Percentiles rank a stretch among this genome's conserved stretches.
These are phyloP conservation scores for Vigna mungo DNA, from an alignment of 306 rosid genomes.

Conservation along the genomic window DNA sequence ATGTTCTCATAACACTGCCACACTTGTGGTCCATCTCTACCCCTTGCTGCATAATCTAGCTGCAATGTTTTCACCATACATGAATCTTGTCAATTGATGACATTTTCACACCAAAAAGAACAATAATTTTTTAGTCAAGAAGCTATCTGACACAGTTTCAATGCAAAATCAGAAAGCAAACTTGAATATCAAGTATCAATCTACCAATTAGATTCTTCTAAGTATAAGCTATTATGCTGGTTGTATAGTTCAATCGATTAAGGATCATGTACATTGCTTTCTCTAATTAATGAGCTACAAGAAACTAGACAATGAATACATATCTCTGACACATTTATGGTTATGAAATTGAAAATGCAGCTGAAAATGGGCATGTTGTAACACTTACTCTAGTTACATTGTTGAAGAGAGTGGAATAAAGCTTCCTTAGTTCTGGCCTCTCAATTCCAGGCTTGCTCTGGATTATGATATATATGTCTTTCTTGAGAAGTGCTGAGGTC, in stretches of 20 bases:
- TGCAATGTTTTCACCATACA: slow-evolving; percentile 49
- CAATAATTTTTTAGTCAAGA: background rate
- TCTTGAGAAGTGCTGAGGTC: slow-evolving; percentile 62
- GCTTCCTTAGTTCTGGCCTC: slow-evolving; percentile 71
- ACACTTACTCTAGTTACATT: slow-evolving; percentile 53
- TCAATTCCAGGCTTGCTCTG: slow-evolving; percentile 66
- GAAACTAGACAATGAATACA: background rate
- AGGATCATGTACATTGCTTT: background rate
- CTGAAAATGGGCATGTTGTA: background rate
- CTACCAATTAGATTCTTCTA: slow-evolving; percentile 5
- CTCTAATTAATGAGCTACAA: background rate
- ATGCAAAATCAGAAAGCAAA: slow-evolving; percentile 37
- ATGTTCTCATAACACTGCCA: slow-evolving; percentile 70
- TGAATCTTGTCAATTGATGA: slow-evolving; percentile 22
- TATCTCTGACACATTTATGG: background rate
- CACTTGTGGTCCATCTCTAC: slow-evolving; percentile 62
- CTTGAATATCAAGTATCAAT: slow-evolving; percentile 5
- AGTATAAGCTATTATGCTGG: background rate
- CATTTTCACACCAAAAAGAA: background rate
- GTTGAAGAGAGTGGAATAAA: slow-evolving; percentile 70
- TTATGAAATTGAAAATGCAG: slow-evolving; percentile 15
- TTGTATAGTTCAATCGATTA: background rate
- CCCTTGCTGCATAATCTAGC: slow-evolving; percentile 92
- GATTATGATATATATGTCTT: slow-evolving; percentile 70
- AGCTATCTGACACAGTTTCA: slow-evolving; percentile 12